Percentiles rank a stretch among this genome's conserved stretches.
These are phyloP conservation scores for Candida sphagnicola DNA, from an alignment of 805 yeast species.

Conservation along the genomic window DNA sequence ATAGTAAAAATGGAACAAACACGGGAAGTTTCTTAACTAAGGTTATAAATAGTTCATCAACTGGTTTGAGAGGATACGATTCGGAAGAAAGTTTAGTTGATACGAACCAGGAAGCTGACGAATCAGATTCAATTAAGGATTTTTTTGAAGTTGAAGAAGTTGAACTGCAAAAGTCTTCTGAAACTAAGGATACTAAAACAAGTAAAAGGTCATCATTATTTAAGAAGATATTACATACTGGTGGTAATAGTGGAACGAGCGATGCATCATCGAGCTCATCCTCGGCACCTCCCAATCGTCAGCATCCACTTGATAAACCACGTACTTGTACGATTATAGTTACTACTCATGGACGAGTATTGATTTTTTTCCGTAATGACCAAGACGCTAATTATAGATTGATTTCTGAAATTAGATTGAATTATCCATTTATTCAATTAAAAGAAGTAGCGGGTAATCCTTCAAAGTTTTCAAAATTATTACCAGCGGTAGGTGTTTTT, in stretches of 20 bases:
- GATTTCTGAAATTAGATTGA: conserved; percentile 51
- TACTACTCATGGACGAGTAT: conserved; percentile 61
- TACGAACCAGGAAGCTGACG: conserved; percentile 47
- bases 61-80: conserved; percentile 17
- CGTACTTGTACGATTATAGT: conserved; percentile 50
- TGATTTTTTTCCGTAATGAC: conserved; percentile 47
- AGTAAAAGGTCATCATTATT: conserved; percentile 7
- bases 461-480: conserved; percentile 21
- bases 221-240: conserved; percentile 4
- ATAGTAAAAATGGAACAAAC: conserved; percentile 9
- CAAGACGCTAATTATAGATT: conserved; percentile 42
- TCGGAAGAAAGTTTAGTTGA: conserved; percentile 7
- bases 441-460: conserved; percentile 52
- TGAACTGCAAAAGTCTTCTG: conserved; percentile 7
- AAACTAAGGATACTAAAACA: conserved; percentile 2
- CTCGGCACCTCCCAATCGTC: conserved; percentile 6
- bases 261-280: conserved; percentile 1
- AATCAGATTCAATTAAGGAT: conserved; percentile 66
- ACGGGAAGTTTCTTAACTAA: conserved; percentile 32
- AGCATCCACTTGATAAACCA: conserved; percentile 32
- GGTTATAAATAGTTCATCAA: conserved; percentile 32
- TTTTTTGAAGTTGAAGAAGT: conserved; percentile 18
- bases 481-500: conserved; percentile 45
- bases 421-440: conserved; percentile 49
- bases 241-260: not conserved